A percentile compares a stretch with the other conserved stretches of the same genome.
phyloP scores from a whole-genome alignment of 2,329 filamentous ascomycete species.

The Neonectria punicea region DNA sequence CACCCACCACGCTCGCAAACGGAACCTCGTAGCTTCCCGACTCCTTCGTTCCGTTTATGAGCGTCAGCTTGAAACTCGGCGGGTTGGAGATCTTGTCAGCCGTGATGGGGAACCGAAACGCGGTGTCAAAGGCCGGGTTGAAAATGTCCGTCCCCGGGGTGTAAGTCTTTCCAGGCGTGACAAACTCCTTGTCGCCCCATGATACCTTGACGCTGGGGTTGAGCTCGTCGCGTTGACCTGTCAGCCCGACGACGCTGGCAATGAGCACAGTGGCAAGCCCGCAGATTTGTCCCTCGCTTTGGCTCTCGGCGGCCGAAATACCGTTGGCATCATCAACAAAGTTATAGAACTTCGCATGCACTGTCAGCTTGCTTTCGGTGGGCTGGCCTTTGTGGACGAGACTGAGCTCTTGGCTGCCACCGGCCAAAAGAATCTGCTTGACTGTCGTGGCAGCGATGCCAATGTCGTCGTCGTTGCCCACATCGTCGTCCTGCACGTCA shows the following conservation, averaged over 20 bases:
- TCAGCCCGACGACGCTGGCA: slow-evolving; percentile 29
- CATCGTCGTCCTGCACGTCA: slow-evolving; percentile 37
- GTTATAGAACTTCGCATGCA: slow-evolving; percentile 38
- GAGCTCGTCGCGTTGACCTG: slow-evolving; percentile 40
- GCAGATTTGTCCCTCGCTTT: slow-evolving; percentile 38
- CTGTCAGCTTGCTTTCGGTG: slow-evolving; percentile 33
- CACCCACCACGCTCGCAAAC: slow-evolving; percentile 23
- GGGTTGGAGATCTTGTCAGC: slow-evolving; percentile 30
- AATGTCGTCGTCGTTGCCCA: slow-evolving; percentile 40
- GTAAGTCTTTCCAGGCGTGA: slow-evolving; percentile 37
- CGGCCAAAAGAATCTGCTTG: slow-evolving; percentile 36
- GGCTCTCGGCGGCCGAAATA: slow-evolving; percentile 24
- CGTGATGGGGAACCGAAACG: slow-evolving; percentile 38
- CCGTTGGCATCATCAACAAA: slow-evolving; percentile 35
- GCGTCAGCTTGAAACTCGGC: slow-evolving; percentile 29
- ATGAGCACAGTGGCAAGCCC: slow-evolving; percentile 39
- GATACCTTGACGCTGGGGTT: slow-evolving; percentile 39
- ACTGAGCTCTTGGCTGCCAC: slow-evolving; percentile 33
- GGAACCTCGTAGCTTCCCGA: slow-evolving; percentile 32
- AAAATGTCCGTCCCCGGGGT: slow-evolving; percentile 40
- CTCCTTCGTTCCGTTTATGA: slow-evolving; percentile 31
- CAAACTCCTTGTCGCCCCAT: slow-evolving; percentile 40
- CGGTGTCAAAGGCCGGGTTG: slow-evolving; percentile 39
- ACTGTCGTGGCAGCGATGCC: slow-evolving; percentile 36
- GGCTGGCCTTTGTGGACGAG: slow-evolving; percentile 36